Evolutionary conservation across 2,329 filamentous ascomycete genomes (phyloP).

Genomic region (Fusarium sp.): DNA sequence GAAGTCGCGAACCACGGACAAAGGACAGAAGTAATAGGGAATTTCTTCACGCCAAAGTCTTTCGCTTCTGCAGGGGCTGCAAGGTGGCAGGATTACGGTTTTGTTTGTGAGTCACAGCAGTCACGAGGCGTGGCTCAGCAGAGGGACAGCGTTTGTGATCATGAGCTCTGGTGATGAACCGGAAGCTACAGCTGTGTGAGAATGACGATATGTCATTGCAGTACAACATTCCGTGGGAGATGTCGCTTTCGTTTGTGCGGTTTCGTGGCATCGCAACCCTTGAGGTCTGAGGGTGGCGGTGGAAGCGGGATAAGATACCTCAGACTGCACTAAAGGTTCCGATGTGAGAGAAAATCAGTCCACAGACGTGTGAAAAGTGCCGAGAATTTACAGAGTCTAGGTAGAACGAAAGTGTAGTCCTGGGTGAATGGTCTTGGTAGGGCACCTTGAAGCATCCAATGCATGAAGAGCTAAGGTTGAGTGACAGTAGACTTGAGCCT

Average conservation of each 20-base stretch:
- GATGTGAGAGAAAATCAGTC: accelerated
- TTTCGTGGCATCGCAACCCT: neutral
- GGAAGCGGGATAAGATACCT: neutral
- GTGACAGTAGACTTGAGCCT: too few species aligned
- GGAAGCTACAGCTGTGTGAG: accelerated
- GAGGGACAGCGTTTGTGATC: too few species aligned
- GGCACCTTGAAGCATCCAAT: neutral
- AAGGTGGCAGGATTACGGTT: neutral
- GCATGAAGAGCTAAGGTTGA: neutral
- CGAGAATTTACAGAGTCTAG: accelerated
- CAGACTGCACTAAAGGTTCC: accelerated
- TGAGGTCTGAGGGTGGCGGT: accelerated
- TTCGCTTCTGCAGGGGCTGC: neutral
- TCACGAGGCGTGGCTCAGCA: too few species aligned
- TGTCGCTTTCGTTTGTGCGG: too few species aligned
- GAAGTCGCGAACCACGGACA: neutral
- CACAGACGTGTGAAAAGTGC: accelerated
- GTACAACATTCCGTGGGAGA: neutral
- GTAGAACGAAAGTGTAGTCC: neutral
- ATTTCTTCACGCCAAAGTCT: accelerated
- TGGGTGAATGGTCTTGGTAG: neutral
- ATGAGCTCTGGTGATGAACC: neutral
- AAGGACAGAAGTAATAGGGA: accelerated
- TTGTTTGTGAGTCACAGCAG: neutral
- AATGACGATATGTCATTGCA: accelerated